Base-by-base conservation (phyloP, 495 filamentous ascomycete species). In the Aspergillus steynii region DNA sequence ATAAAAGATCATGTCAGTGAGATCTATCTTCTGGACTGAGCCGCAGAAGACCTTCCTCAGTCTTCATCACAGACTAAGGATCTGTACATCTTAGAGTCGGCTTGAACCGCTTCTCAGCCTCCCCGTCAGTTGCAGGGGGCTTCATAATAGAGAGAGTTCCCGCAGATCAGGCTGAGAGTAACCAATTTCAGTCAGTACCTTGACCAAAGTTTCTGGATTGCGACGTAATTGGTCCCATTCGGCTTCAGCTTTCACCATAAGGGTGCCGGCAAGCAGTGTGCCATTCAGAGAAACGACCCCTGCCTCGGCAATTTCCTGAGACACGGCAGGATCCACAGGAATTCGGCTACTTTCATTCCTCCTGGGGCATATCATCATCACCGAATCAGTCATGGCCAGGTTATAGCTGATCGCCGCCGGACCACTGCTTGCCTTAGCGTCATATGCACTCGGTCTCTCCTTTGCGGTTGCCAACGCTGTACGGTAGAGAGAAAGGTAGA, bases 231-330 rank as follows among this genome's bases (percentile, higher is more conserved):
- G 71, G 67, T 91, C 81, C 88, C 88, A 93, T 74, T 93, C 89
- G 15, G 71, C 77, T 66, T 89, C 74, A 25, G 72, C 82, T 74
- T 93, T 94, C 14, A 96, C 91, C 77, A 96, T 85, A 51, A 93
- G 77, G 31, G 90, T 94, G 1, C 88, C 90, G n/a, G 86, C 91
- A 25, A 96, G 74, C 52, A 92, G 76, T 0, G 91, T 94, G 25
- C 91, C 91, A 61, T 96, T 94, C 26, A 94, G 70, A 14, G 84
- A 82, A 20, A 93, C 72, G 48, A 77, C 77, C 0, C 89, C 89
- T 3, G 85, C 69, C 4, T 78, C 77, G 4, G 65, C 66, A 0
- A 82, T 75, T 42, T 79, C 73, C 25, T 63, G 62, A 7, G 58
- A 64, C 3, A 59, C 59, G 0, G 45, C 65, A 4, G 45, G 28